Base-by-base conservation (phyloP, 2,329 filamentous ascomycete genomes). In the Alternaria solani region DNA sequence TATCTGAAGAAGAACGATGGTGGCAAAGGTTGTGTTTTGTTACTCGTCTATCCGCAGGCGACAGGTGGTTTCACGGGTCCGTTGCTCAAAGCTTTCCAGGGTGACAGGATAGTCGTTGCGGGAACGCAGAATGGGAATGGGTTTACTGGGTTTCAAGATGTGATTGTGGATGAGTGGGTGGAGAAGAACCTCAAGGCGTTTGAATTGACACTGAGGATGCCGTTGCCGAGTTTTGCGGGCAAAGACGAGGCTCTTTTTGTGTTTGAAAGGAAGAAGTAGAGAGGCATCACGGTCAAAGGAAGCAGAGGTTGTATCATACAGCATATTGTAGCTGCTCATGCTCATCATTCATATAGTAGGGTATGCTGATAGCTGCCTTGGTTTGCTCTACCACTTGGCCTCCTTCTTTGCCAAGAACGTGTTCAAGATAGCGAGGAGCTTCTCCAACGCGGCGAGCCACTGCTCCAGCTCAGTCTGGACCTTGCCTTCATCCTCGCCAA, bases 361-460 rank as follows among this genome's bases (percentile, higher is more conserved):
- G 26, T 18, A 30, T 51, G 38, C 48, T 28, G 25, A 25, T 26
- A 41, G 38, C 32, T 38, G 23, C 16, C 5, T 7, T 42, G 20
- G 20, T 43, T 36, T 38, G 20, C 20, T 16, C 59, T 73, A 75
- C 73, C 73, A 75, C 69, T 75, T 75, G 14, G 71, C 71, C 63
- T 75, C 71, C 65, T 75, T 75, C 59, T 62, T 71, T 12, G 67
- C 65, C 54, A 73, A 64, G 51, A 91, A 91, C 46, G 78, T 79
- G 76, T 90, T 88, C 75, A 98, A 81, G 70, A 96, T 94, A n/a
- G 71, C 82, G 49, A 97, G 89, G 69, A 90, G 85, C 79, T 89
- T 89, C 82, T 95, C 89, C 71, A 98, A 82, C 8, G 90, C 88
- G n/a, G 80, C 82, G 63, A 98, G 84, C 86, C 94, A 97, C 65